Evolutionary conservation across 2,329 filamentous ascomycete species (phyloP), one percentile per base, ranked within the genome.

Genomic region (Talaromyces islandicus): DNA sequence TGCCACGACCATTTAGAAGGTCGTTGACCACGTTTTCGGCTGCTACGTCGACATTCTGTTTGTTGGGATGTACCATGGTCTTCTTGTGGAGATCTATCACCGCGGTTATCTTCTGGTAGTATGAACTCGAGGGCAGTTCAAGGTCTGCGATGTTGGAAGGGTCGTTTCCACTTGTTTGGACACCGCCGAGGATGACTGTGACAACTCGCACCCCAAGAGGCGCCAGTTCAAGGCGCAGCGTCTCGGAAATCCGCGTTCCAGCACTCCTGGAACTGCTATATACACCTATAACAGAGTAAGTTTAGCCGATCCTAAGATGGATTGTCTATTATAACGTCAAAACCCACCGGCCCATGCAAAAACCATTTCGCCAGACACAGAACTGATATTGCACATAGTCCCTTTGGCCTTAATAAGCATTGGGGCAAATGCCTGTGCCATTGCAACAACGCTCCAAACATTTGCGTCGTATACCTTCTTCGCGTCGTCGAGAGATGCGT

Each of bases 391-490:
- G 41, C 55, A 57, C 55, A 57, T 57, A 3, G n/a, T 25, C 19
- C 63, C 57, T 29, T 63, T 61, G 19, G 61, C 24, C 9, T 53
- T 53, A 7, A 66, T 63, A 11, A 67, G 63, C 27, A 73, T 57
- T 3, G 70, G 69, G 0, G 68, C 19, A 59, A 77, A 77, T 2
- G 70, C 73, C 60, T 76, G 73, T 3, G 67, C 69, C 57, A 76
- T 67, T n/a, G 65, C 65, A 46, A 77, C 53, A 51, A 66, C 61
- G 5, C 65, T 62, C 70, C 70, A 76, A 1, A 76, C 66, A 61
- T 77, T 76, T 19, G 70, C 32, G 29, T 76, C 73, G 62, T 71
- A 75, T 1, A 74, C 51, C 32, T 65, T 62, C 61, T 70, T 71
- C 1, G 69, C 71, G 7, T 71, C 64, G 19, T 66, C 61, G 30